Conservation (phyloP, 768 basidiomycete species). For the Ramaria rubella region DNA sequence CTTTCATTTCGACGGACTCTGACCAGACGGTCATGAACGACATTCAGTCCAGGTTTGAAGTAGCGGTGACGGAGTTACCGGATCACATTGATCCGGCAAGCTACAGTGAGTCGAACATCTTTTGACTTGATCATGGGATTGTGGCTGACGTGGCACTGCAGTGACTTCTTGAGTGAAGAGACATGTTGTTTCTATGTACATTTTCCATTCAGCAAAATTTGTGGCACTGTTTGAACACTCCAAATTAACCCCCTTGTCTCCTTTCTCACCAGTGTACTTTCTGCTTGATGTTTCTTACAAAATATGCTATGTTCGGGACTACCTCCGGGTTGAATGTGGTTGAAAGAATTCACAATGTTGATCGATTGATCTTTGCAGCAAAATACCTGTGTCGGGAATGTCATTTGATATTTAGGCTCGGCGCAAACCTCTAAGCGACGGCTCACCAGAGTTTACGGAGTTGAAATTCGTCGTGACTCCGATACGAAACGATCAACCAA, state of each 20-base stretch:
- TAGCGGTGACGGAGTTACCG: constrained; percentile 91
- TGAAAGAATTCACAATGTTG: too few species aligned
- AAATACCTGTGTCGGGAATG: too few species aligned
- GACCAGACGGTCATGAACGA: constrained; percentile 92
- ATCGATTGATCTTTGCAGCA: too few species aligned
- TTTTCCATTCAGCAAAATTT: not conserved
- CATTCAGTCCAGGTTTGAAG: constrained; percentile 96
- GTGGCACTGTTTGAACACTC: not conserved
- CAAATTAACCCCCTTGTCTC: not conserved
- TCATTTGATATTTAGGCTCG: too few species aligned
- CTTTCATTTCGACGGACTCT: constrained; percentile 86
- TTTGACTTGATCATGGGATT: not conserved
- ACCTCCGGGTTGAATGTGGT: not conserved
- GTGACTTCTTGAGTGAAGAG: constrained; percentile 1
- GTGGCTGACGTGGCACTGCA: not conserved
- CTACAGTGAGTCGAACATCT: constrained; percentile 70
- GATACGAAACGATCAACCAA: too few species aligned
- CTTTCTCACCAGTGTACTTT: not conserved
- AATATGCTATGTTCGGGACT: constrained; percentile 1
- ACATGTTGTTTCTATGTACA: not conserved
- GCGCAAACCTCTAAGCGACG: too few species aligned
- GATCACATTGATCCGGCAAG: constrained; percentile 90
- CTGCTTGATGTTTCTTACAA: constrained; percentile 1
- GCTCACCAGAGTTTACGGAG: too few species aligned
- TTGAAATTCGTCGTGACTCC: too few species aligned